Evolutionary conservation across 495 filamentous ascomycete species (phyloP).

Genomic region (Tetracladium setigerum): DNA sequence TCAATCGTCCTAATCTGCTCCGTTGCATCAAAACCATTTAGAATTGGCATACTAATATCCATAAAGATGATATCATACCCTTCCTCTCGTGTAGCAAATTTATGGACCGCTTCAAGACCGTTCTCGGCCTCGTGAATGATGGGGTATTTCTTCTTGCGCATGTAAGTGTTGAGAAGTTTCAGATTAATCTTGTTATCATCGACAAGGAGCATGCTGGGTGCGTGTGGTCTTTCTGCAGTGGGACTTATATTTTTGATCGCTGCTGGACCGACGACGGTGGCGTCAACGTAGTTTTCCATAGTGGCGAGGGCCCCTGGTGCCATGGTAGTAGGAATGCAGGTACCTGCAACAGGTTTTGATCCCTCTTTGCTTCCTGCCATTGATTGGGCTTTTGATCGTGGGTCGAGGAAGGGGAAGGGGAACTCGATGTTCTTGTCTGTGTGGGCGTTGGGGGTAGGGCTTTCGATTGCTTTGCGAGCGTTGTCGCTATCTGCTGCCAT

Average conservation of each 20-base stretch:
- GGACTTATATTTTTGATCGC: background rate
- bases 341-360: too few species aligned
- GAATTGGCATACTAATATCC: slow-evolving; percentile 65
- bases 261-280: too few species aligned
- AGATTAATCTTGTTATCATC: slow-evolving; percentile 75
- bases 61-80: slow-evolving; percentile 24
- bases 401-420: slow-evolving; percentile 11
- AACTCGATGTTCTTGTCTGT: slow-evolving; percentile 17
- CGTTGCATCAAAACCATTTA: slow-evolving; percentile 61
- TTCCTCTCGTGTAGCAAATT: slow-evolving; percentile 2
- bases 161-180: slow-evolving; percentile 53
- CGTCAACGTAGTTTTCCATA: too few species aligned
- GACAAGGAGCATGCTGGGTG: slow-evolving; percentile 47
- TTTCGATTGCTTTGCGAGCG: slow-evolving; percentile 20
- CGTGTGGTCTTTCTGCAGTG: background rate
- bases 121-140: slow-evolving; percentile 16
- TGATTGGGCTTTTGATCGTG: too few species aligned
- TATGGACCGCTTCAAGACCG: slow-evolving; percentile 18
- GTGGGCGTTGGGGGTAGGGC: slow-evolving; percentile 14
- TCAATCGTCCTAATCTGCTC: slow-evolving; percentile 55
- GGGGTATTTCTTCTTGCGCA: slow-evolving; percentile 29
- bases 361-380: too few species aligned
- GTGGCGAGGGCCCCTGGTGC: too few species aligned
- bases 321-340: too few species aligned
- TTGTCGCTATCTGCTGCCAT: slow-evolving; percentile 22